Percentiles rank a stretch among this genome's conserved stretches.
phyloP scores from a whole-genome alignment of 1,139 yeast species.

The Scheffersomyces segobiensis region DNA sequence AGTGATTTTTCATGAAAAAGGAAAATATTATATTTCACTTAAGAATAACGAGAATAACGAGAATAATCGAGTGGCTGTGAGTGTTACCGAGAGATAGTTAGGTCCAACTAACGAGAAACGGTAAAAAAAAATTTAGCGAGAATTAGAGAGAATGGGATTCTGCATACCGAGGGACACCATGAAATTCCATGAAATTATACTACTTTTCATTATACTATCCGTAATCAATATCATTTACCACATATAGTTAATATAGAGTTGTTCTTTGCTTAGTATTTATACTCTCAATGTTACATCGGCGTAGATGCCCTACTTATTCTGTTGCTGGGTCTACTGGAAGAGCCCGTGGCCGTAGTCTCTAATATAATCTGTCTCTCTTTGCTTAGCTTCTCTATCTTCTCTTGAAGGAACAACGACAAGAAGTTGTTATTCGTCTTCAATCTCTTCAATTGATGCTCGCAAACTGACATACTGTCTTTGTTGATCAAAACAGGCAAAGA shows the following conservation, averaged over 20 bases:
- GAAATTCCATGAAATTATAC: not conserved
- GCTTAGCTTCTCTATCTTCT: slow-evolving; percentile 38
- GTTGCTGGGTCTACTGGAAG: slow-evolving; percentile 35
- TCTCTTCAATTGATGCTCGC: slow-evolving; percentile 26
- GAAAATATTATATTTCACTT: not conserved
- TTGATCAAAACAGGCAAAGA: slow-evolving; percentile 39
- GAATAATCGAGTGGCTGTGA: not conserved
- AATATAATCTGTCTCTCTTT: slow-evolving; percentile 39
- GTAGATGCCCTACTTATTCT: slow-evolving; percentile 43
- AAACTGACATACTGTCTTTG: slow-evolving; percentile 34
- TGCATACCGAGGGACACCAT: not conserved
- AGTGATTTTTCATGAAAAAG: not conserved
- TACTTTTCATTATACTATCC: not conserved
- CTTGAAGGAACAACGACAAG: slow-evolving; percentile 28
- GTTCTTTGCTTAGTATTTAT: not conserved
- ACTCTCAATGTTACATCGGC: slow-evolving; percentile 22
- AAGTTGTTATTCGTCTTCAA: slow-evolving; percentile 37
- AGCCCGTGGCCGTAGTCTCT: slow-evolving; percentile 30
- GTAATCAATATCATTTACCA: not conserved
- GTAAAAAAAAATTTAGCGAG: not conserved
- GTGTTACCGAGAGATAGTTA: not conserved
- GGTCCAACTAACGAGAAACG: not conserved
- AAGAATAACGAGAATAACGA: not conserved
- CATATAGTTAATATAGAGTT: too few species aligned
- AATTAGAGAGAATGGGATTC: not conserved